Evolutionary conservation across 129 eudicot genomes (phyloP), one percentile per base, ranked within the genome.

Genomic region (Arctium lappa): DNA sequence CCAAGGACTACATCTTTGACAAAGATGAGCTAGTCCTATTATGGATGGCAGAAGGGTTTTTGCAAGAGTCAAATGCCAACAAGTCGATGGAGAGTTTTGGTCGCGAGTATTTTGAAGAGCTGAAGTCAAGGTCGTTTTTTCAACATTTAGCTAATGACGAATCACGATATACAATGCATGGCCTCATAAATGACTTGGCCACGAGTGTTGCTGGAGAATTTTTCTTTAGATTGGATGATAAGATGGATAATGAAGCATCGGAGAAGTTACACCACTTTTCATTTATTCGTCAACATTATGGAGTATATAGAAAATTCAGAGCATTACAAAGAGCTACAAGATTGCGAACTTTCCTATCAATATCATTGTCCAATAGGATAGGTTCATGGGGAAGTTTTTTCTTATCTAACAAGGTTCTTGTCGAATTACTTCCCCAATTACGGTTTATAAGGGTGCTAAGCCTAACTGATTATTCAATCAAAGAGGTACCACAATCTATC

Each of bases 241-340:
- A 81, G 32, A 60, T 60, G 42, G 79, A 73, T 60, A 60, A 33
- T 56, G 85, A 83, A 48, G 46, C 77, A 48, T 78, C 81, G 37
- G 83, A 62, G 18, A 88, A 85, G 34, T 73, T 76, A 0, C 91
- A 77, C 6, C 87, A 90, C 65, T 72, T 79, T 34, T 89, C 96
- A 18, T 83, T 86, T 46, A 37, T 76, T n/a, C 86, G 79, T 12
- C 81, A 80, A 31, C 56, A 70, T 40, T 85, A 56, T 48, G 85
- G 75, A 62, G 70, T 46, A 42, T 75, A 69, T 73, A 16, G 13
- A 7, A 84, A 86, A 32, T 85, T 88, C 36, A 39, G 73, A 76
- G 74, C 70, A 1, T 80, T 84, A 37, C 13, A 39, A 30, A 76
- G 68, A 82, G 91, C 85, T 3, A 38, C 48, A 39, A 70, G 79